Percentiles rank a stretch among this genome's conserved stretches.
These are phyloP conservation scores for Leucogyrophana mollusca DNA, from an alignment of 768 basidiomycete genomes.

Conservation along the genomic window DNA sequence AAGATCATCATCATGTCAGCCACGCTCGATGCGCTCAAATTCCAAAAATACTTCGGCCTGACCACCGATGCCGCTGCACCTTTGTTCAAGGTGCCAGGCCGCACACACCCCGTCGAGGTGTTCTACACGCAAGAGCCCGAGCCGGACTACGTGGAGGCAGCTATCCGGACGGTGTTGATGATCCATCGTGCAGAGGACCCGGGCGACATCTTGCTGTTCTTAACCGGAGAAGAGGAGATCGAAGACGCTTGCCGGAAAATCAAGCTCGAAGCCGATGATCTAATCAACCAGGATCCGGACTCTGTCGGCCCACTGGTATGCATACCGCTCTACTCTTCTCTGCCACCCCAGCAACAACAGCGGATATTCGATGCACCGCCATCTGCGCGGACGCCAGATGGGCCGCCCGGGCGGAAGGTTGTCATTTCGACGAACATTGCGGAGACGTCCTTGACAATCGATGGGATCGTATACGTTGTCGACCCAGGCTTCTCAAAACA, in stretches of 20 bases:
- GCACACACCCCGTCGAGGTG: slow-evolving; percentile 94
- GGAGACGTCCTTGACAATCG: slow-evolving; percentile 96
- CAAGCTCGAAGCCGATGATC: slow-evolving; percentile 84
- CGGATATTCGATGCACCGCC: slow-evolving; percentile 94
- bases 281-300: slow-evolving; percentile 66
- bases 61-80: slow-evolving; percentile 51
- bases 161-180: slow-evolving; percentile 94
- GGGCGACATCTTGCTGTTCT: slow-evolving; percentile 91
- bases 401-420: slow-evolving; percentile 89
- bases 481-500: slow-evolving; percentile 98
- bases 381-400: slow-evolving; percentile 50
- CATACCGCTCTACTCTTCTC: slow-evolving; percentile 92
- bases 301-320: slow-evolving; percentile 85
- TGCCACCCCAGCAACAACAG: slow-evolving; percentile 94
- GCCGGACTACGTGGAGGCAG: slow-evolving; percentile 95
- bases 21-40: slow-evolving; percentile 94
- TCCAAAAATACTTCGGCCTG: slow-evolving; percentile 88
- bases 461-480: slow-evolving; percentile 99
- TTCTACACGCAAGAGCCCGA: slow-evolving; percentile 93
- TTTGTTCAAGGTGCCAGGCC: slow-evolving; percentile 87
- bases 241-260: slow-evolving; percentile 96
- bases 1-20: slow-evolving; percentile 99
- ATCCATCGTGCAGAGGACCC: slow-evolving; percentile 95
- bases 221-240: slow-evolving; percentile 98
- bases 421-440: slow-evolving; percentile 97